Base-by-base conservation (phyloP, 768 basidiomycete genomes). In the Amanita rubescens region DNA sequence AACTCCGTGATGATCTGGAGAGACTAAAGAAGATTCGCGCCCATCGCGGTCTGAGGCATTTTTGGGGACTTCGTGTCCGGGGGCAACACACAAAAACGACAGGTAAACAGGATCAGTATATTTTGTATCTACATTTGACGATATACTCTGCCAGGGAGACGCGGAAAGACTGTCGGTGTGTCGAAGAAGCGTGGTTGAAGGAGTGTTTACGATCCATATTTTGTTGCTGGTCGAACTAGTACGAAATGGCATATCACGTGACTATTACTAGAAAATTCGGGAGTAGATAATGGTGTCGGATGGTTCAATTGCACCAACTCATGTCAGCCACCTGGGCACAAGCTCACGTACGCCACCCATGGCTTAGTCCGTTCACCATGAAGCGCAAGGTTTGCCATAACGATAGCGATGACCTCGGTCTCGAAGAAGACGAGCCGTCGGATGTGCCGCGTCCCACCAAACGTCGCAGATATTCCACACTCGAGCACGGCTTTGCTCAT, bases 1-100 rank as follows among this genome's bases (percentile, higher is more conserved):
- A 97, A 76, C 79, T 98, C 59, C 91, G 96, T 73, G 96, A 98
- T 35, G 96, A 99, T 69, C 78, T 99, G 58, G 96, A 99, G 78
- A 80, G 96, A 53, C 73, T 99, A 72, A 99, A 98, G 86, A 98
- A 98, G 81, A 99, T 99, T 68, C 84, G 94, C 60, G 90, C 93
- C 42, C 95, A 99, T 69, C 86, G 93, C 73, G 93, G 92, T 68
- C 77, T 94, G 59, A 78, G 91, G 69, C 91, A 94, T 69, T 90
- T 78, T 80, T 90, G 92, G 87, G 94, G 94, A 61, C 76, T 95
- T 58, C 86, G 95, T 65, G 96, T 98, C 52, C 79, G 96, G 62
- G 96, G 96, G 64, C 96, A 99, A 68, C 96, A 98, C 81, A 99
- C 96, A 61, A 98, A 98, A 80, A 98, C 95, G 51, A 98, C 95